Conservation (phyloP, 768 basidiomycete species). For the Leccinellum albellum region DNA sequence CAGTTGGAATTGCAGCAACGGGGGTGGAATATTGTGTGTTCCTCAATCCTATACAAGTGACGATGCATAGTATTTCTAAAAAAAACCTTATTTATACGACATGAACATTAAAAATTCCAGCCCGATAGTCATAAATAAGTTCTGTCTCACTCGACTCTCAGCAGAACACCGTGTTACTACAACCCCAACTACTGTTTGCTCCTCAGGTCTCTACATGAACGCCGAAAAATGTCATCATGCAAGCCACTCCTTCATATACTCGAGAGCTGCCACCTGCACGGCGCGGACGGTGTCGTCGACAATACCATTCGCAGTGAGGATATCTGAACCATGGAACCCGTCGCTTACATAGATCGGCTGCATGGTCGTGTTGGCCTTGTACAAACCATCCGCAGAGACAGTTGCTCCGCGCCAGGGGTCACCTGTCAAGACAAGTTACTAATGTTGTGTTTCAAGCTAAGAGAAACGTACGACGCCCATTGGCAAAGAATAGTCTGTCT, state of each 20-base stretch:
- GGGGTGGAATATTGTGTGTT: too few species aligned
- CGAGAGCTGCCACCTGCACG: constrained; percentile 53
- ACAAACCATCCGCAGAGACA: constrained; percentile 52
- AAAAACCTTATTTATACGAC: background rate
- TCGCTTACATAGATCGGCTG: constrained; percentile 59
- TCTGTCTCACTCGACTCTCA: background rate
- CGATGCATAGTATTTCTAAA: background rate
- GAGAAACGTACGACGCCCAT: constrained; percentile 52
- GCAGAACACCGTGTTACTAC: background rate
- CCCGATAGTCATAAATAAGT: background rate
- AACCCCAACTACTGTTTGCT: background rate
- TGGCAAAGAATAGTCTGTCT: constrained; percentile 65
- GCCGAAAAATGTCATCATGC: background rate
- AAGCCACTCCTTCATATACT: constrained; percentile 56
- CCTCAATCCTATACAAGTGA: background rate
- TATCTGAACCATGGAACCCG: constrained; percentile 68
- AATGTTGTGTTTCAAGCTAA: background rate
- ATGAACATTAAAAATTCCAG: background rate
- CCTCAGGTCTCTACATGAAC: background rate
- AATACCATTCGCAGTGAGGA: constrained; percentile 38
- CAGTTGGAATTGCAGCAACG: background rate
- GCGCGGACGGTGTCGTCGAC: constrained; percentile 49
- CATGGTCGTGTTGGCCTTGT: constrained; percentile 42
- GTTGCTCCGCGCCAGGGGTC: constrained; percentile 77
- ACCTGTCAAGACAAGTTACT: constrained; percentile 36